phyloP scores from a whole-genome alignment of 2,329 filamentous ascomycete species.

The Epichloe coenophiala region DNA sequence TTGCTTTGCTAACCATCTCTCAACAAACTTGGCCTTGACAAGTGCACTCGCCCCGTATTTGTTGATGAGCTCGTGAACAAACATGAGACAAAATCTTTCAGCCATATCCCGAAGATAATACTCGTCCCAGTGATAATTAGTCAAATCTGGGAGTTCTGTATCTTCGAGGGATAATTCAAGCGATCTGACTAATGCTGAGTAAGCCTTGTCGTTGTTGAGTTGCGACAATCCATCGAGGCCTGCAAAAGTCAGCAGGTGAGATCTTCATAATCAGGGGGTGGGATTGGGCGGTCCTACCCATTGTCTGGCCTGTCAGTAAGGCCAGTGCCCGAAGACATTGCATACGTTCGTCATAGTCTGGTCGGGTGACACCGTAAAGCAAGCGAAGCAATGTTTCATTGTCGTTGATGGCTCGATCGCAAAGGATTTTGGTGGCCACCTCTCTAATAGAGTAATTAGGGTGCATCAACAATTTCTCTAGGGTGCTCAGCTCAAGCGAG shows the following conservation, averaged over 20 bases:
- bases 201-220: conserved; percentile 36
- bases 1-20: conserved; percentile 62
- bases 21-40: conserved; percentile 50
- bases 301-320: conserved; percentile 33
- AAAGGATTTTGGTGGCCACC: conserved; percentile 47
- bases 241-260: conserved; percentile 13
- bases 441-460: conserved; percentile 62
- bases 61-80: conserved; percentile 44
- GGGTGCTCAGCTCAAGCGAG: conserved; percentile 49
- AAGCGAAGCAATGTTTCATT: conserved; percentile 33
- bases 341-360: conserved; percentile 46
- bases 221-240: conserved; percentile 26
- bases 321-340: conserved; percentile 41
- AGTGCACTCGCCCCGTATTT: conserved; percentile 44
- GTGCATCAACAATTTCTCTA: conserved; percentile 54
- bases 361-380: conserved; percentile 43
- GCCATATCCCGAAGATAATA: conserved; percentile 48
- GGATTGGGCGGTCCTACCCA: conserved; percentile 11
- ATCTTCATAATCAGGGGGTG: too few relatives aligned
- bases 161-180: conserved; percentile 42
- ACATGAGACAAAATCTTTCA: conserved; percentile 46
- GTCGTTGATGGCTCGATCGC: conserved; percentile 47
- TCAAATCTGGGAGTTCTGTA: conserved; percentile 34
- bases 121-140: conserved; percentile 46
- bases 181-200: conserved; percentile 43